phyloP scores from a whole-genome alignment of 768 basidiomycete species.

The Polyporus arcularius region DNA sequence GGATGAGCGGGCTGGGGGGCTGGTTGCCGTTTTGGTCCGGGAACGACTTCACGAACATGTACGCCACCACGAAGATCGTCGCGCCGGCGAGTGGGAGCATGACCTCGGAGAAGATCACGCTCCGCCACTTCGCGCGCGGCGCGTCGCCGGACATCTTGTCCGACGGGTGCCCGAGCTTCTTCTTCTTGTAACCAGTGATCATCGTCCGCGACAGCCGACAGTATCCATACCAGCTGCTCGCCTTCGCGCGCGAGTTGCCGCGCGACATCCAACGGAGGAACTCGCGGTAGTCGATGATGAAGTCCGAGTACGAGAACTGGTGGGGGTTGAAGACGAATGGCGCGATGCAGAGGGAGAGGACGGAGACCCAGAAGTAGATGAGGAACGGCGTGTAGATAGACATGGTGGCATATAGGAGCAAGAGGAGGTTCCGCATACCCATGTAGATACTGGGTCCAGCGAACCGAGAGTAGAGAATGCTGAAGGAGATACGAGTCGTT shows the following conservation, averaged over 20 bases:
- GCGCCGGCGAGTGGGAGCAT: conserved; percentile 79
- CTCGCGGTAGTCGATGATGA: conserved; percentile 98
- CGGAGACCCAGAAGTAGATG: conserved; percentile 99
- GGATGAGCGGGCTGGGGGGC: conserved; percentile 83
- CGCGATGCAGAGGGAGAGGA: conserved; percentile 90
- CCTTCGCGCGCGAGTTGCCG: conserved; percentile 94
- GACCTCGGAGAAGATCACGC: conserved; percentile 83
- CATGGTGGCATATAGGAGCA: conserved; percentile 90
- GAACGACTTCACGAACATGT: conserved; percentile 95
- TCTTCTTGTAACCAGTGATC: conserved; percentile 99
- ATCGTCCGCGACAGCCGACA: conserved; percentile 95
- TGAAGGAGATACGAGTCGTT: conserved; percentile 93
- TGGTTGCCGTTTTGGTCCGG: conserved; percentile 59
- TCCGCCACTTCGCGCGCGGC: conserved; percentile 85
- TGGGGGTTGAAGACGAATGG: conserved; percentile 99
- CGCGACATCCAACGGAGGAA: conserved; percentile 99
- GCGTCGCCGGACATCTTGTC: conserved; percentile 96
- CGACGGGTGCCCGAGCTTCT: conserved; percentile 95
- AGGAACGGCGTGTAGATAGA: conserved; percentile 92
- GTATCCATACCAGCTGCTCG: conserved; percentile 99
- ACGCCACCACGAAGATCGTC: conserved; percentile 76
- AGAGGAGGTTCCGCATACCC: conserved; percentile 90
- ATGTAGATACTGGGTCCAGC: conserved; percentile 99
- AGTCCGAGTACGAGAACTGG: conserved; percentile 96
- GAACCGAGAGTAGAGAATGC: conserved; percentile 96